Evolutionary conservation across 441 rosid genomes (phyloP), one percentile per base, ranked within the genome.

Genomic region (Eutrema salsugineum): DNA sequence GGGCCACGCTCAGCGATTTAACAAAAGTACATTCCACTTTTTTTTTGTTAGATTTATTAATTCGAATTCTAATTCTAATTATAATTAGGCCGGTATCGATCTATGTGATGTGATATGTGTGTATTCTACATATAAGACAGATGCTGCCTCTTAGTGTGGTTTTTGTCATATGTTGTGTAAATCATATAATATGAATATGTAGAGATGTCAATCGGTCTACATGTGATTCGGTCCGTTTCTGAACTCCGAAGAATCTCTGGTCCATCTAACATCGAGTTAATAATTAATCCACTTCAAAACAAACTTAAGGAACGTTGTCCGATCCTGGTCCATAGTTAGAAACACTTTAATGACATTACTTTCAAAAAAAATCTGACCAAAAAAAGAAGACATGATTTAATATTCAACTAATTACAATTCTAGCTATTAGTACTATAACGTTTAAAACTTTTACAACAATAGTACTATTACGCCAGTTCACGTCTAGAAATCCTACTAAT

Each of bases 1-100:
- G 68, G 76, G 40, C 68, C 80, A 77, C 76, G 69, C 76, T 77
- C 57, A 50, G 11, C 66, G 47, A 56, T 46, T 55, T 64, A 27
- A 55, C 19, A 24, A 72, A 70, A 49, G 36, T 62, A 14, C 17
- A 42, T 50, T 64, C 58, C 51, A 70, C 60, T 59, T 70, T 69
- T 64, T 40, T 2, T n/a, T n/a, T n/a, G n/a, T n/a, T n/a, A n/a
- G n/a, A n/a, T n/a, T 55, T 62, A n/a, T 75, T 69, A 55, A 33
- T 75, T 27, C n/a, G 0, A 62, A 33, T 60, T 58, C 19, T 19
- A 66, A 49, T 53, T 3, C 1, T 30, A 30, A 30, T 20, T 35
- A 10, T 35, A 61, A 63, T 36, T 63, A 44, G 9, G 11, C n/a
- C 10, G 32, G 44, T 61, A 63, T 63, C 30, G 79, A 54, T 30